Percentiles rank a stretch among this genome's conserved stretches.
phyloP scores from a whole-genome alignment of 2,329 filamentous ascomycete genomes.

The Hypoxylon sp. region DNA sequence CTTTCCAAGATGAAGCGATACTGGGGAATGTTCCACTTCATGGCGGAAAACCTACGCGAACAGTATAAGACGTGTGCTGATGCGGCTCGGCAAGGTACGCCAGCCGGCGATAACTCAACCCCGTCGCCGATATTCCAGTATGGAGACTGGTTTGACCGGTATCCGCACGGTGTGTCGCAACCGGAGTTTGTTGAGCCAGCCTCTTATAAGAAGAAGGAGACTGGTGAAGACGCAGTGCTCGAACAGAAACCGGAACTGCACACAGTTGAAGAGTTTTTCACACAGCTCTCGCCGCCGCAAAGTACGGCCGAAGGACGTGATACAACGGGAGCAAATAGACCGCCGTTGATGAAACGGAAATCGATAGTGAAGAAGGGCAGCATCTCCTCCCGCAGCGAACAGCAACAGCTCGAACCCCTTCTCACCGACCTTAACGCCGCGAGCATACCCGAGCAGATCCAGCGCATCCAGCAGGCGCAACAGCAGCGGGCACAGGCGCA shows the following conservation, averaged over 20 bases:
- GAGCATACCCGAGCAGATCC: conserved; percentile 51
- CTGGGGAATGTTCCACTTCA: conserved; percentile 99
- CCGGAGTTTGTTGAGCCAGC: conserved; percentile 85
- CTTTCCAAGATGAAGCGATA: conserved; percentile 95
- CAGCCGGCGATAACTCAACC: conserved; percentile 59
- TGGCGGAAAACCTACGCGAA: conserved; percentile 91
- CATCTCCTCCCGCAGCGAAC: conserved; percentile 52
- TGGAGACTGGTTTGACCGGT: conserved; percentile 96
- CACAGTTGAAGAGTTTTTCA: conserved; percentile 94
- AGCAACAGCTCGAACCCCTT: conserved; percentile 54
- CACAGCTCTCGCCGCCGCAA: conserved; percentile 76
- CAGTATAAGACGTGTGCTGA: conserved; percentile 89
- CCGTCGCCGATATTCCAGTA: conserved; percentile 86
- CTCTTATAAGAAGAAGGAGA: conserved; percentile 75
- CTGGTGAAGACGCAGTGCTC: conserved; percentile 86
- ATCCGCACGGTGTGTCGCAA: conserved; percentile 90
- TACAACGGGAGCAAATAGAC: conserved; percentile 49
- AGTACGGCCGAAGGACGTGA: conserved; percentile 58
- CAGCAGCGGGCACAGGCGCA: conserved; percentile 57
- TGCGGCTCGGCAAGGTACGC: conserved; percentile 76
- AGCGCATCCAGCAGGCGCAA: conserved; percentile 52
- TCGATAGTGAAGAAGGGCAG: conserved; percentile 55
- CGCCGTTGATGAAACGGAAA: conserved; percentile 53
- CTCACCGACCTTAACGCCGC: conserved; percentile 52
- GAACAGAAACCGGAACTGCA: conserved; percentile 91